These are phyloP conservation scores for Pestalotiopsis sp. DNA, from an alignment of 2,329 filamentous ascomycete species.

Conservation along the genomic window DNA sequence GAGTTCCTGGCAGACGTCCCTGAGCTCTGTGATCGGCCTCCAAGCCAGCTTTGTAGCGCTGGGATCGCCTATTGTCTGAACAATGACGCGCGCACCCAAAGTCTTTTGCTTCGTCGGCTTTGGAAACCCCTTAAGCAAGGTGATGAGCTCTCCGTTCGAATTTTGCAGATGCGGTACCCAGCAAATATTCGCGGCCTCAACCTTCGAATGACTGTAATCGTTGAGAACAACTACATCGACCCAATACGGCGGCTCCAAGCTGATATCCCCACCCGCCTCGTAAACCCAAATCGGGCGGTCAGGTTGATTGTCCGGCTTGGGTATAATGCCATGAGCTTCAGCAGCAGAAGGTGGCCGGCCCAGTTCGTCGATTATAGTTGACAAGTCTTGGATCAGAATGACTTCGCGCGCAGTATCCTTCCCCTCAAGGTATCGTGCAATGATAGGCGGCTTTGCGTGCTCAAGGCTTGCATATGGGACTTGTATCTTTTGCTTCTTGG, in stretches of 20 bases:
- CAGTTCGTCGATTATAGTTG: conserved; percentile 20
- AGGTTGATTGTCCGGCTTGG: conserved; percentile 13
- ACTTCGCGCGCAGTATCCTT: conserved; percentile 22
- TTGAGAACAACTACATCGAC: conserved; percentile 18
- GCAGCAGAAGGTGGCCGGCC: conserved; percentile 16
- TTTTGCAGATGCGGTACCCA: conserved; percentile 28
- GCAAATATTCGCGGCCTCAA: conserved; percentile 23
- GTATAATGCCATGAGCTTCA: conserved; percentile 28
- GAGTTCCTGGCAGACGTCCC: conserved; percentile 13
- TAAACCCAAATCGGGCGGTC: conserved; percentile 28
- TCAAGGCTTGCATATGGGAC: conserved; percentile 23
- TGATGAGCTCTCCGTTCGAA: conserved; percentile 23
- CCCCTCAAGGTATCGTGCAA: conserved; percentile 25
- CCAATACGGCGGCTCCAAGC: conserved; percentile 1
- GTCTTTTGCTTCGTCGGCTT: background rate
- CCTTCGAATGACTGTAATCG: background rate
- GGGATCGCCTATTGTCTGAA: background rate
- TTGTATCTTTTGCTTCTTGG: conserved; percentile 20
- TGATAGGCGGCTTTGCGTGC: conserved; percentile 12
- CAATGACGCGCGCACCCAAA: background rate
- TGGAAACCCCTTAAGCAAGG: conserved; percentile 24
- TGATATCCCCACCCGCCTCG: background rate
- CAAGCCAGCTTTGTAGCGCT: conserved; percentile 13
- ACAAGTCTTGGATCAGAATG: conserved; percentile 16
- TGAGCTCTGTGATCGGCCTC: conserved; percentile 15